A percentile compares a stretch with the other conserved stretches of the same genome.
These are phyloP conservation scores for Pseudophaeomoniella oleicola DNA, from an alignment of 2,329 filamentous ascomycete genomes.

Conservation along the genomic window DNA sequence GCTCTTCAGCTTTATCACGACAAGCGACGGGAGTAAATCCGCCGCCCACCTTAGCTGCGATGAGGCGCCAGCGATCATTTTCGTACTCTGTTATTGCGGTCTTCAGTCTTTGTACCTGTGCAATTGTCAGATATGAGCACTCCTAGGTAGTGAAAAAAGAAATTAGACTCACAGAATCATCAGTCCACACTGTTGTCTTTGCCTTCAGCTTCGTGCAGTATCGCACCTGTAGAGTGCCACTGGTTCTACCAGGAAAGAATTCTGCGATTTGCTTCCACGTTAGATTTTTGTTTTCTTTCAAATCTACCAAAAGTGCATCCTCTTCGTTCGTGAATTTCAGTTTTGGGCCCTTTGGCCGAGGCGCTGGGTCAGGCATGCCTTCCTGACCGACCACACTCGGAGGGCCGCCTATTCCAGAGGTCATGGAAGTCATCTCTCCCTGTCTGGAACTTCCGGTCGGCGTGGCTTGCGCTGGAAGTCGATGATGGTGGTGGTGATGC, in stretches of 20 bases:
- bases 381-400: conserved; percentile 76
- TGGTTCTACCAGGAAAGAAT: conserved; percentile 83
- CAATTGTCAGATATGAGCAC: conserved; percentile 6
- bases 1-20: conserved; percentile 60
- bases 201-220: conserved; percentile 94
- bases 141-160: conserved; percentile 5
- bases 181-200: conserved; percentile 85
- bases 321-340: conserved; percentile 90
- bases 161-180: conserved; percentile 52
- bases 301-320: conserved; percentile 70
- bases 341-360: conserved; percentile 71
- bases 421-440: conserved; percentile 28
- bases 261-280: conserved; percentile 98
- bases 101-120: conserved; percentile 22
- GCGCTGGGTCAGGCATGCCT: conserved; percentile 74
- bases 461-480: conserved; percentile 58
- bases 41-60: conserved; percentile 78
- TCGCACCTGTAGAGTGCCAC: conserved; percentile 79
- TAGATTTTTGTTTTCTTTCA: conserved; percentile 88
- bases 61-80: conserved; percentile 75
- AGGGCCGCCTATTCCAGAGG: conserved; percentile 37
- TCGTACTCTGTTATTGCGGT: conserved; percentile 26
- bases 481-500: conserved; percentile 74
- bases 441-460: conserved; percentile 51
- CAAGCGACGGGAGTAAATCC: conserved; percentile 81